Base-by-base conservation (phyloP, 805 yeast species). In the Candida railenensis region DNA sequence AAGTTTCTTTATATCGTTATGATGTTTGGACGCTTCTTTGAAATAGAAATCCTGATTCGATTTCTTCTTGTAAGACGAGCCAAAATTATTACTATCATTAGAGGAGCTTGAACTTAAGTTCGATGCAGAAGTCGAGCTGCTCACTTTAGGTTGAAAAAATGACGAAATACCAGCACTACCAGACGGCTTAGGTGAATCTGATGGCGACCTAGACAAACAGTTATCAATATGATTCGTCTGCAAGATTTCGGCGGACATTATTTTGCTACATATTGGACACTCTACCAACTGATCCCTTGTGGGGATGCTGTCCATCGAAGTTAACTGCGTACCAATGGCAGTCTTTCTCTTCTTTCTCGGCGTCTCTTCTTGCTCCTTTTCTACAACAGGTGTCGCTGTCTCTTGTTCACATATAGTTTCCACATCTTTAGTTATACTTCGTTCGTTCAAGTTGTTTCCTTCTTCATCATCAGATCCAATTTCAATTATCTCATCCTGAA, bases 261-360 rank as follows among this genome's bases (percentile, higher is more conserved):
- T 62, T 36, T 76, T 67, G 7, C 65, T 59, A 59, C 96, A 87
- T 2, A 87, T 72, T 0, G 96, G 96, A 58, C 96, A 87, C 42
- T 68, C 75, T 0, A 78, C 87, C 47, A 69, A 51, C 20, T 58
- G 62, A 16, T 45, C 43, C 25, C 46, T 38, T 9, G 50, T 43
- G 2, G 56, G 63, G 1, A 48, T 28, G 15, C 50, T 53, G 14
- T 53, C 53, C 11, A 51, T 54, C 9, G 57, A 49, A 40, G 47
- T 43, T 11, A 25, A 25, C 30, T 25, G 30, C 9, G 30, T 11
- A 7, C 30, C 30, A 5, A 25, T 11, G 11, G 5, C 11, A 11
- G 30, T 25, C 30, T 25, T 25, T 7, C 30, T 5, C 30, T 11
- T 25, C 30, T 25, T 25, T 7, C 30, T 5, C 9, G 30, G 30